Evolutionary conservation across 1,284 basidiomycete species (phyloP).

Genomic region (Ustilago xerochloae): DNA sequence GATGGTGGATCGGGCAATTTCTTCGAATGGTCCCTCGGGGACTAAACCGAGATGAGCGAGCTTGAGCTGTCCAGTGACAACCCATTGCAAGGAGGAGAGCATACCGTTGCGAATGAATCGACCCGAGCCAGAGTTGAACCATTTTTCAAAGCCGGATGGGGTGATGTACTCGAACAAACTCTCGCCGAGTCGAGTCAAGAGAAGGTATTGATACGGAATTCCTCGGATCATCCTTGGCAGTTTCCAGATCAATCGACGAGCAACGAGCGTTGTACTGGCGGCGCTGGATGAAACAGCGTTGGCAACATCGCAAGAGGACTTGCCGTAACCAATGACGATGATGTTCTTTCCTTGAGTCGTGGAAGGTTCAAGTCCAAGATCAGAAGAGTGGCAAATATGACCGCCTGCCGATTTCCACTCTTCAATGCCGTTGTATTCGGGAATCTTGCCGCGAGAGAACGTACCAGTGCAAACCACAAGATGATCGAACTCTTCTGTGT

Average conservation of each 20-base stretch:
- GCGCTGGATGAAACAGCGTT: constrained; percentile 49
- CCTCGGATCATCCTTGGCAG: constrained; percentile 50
- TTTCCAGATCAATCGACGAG: constrained; percentile 60
- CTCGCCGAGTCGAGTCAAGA: constrained; percentile 57
- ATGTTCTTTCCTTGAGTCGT: constrained; percentile 47
- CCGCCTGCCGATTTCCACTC: constrained; percentile 50
- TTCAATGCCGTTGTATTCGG: constrained; percentile 43
- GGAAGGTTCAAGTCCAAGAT: constrained; percentile 25
- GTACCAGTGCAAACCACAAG: constrained; percentile 56
- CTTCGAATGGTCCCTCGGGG: constrained; percentile 52
- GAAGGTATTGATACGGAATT: constrained; percentile 56
- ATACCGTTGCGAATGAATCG: constrained; percentile 49
- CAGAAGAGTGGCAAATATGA: constrained; percentile 48
- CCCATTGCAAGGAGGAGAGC: constrained; percentile 44
- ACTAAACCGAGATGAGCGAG: constrained; percentile 41
- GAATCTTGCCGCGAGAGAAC: constrained; percentile 52
- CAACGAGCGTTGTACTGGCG: constrained; percentile 48
- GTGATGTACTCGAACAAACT: constrained; percentile 57
- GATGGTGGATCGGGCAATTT: constrained; percentile 57
- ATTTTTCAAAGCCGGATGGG: constrained; percentile 41
- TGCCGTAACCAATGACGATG: constrained; percentile 59
- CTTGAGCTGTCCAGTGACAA: constrained; percentile 49
- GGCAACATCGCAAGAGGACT: constrained; percentile 58
- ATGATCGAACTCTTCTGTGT: constrained; percentile 25
- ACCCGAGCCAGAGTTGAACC: constrained; percentile 37